These are phyloP conservation scores for Fusarium beomiforme DNA, from an alignment of 2,329 filamentous ascomycete species.

Conservation along the genomic window DNA sequence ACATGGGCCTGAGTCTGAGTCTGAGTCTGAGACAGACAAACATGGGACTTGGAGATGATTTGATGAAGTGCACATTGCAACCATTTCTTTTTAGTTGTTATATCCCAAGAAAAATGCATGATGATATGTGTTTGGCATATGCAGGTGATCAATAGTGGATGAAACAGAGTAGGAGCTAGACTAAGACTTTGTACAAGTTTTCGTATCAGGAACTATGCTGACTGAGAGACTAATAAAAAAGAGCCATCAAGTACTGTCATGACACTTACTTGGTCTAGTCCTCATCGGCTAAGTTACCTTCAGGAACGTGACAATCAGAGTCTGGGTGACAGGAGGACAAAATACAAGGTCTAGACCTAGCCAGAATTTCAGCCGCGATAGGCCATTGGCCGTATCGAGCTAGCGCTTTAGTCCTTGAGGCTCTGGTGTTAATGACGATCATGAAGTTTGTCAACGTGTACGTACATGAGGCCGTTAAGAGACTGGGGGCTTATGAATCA, in stretches of 20 bases:
- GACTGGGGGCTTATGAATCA: slow-evolving; percentile 21
- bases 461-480: slow-evolving; percentile 1
- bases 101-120: slow-evolving; percentile 31
- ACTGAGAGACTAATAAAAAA: neutral
- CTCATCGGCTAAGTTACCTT: neutral
- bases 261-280: neutral
- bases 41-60: slow-evolving; percentile 17
- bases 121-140: slow-evolving; percentile 2
- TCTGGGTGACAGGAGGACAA: neutral
- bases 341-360: slow-evolving; percentile 11
- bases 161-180: neutral
- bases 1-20: neutral
- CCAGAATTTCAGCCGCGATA: neutral
- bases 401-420: slow-evolving; percentile 29
- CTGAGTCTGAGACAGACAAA: neutral
- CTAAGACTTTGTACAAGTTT: neutral
- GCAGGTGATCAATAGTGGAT: neutral
- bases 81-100: slow-evolving; percentile 34
- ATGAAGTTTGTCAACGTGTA: slow-evolving; percentile 28
- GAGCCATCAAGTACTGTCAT: neutral
- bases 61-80: slow-evolving; percentile 33
- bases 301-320: slow-evolving; percentile 12
- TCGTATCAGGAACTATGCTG: neutral
- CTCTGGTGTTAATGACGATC: slow-evolving; percentile 34
- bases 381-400: slow-evolving; percentile 9